Conservation (phyloP, 2,329 filamentous ascomycete species). For the Exophiala mesophila region DNA sequence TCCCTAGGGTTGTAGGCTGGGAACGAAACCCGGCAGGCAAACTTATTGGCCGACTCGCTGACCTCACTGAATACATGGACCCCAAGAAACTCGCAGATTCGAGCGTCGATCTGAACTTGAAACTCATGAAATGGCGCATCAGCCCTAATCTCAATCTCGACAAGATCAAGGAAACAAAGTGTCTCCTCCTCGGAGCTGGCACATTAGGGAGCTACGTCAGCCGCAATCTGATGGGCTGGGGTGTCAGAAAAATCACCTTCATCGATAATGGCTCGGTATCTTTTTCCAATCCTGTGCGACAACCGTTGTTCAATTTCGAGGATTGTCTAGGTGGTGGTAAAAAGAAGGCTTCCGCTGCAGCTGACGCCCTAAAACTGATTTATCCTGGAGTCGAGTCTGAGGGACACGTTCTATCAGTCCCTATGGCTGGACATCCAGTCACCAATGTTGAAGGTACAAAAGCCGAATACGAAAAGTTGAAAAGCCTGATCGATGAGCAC, state of each 20-base stretch:
- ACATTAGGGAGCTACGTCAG: conserved; percentile 93
- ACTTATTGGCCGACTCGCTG: conserved; percentile 69
- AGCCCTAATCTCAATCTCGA: conserved; percentile 84
- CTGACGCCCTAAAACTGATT: conserved; percentile 74
- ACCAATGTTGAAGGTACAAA: conserved; percentile 65
- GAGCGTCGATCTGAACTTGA: conserved; percentile 91
- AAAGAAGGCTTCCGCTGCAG: conserved; percentile 75
- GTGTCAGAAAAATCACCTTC: conserved; percentile 90
- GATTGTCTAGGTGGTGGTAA: conserved; percentile 84
- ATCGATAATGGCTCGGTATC: conserved; percentile 91
- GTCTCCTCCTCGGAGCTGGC: conserved; percentile 83
- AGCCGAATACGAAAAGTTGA: conserved; percentile 69
- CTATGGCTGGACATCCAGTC: conserved; percentile 92
- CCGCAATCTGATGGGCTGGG: conserved; percentile 89
- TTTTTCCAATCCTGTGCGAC: conserved; percentile 92
- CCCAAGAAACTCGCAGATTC: conserved; percentile 80
- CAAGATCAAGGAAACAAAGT: conserved; percentile 81
- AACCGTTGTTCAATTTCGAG: conserved; percentile 84
- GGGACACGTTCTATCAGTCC: conserved; percentile 78
- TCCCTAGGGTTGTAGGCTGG: conserved; percentile 95
- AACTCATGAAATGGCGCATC: conserved; percentile 98
- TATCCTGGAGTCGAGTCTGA: conserved; percentile 83
- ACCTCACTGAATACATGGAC: conserved; percentile 90
- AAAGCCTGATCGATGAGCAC: conserved; percentile 72
- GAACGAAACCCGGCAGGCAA: conserved; percentile 78